These are phyloP conservation scores for Quercus ilex DNA, from an alignment of 306 rosid species.

Conservation along the genomic window DNA sequence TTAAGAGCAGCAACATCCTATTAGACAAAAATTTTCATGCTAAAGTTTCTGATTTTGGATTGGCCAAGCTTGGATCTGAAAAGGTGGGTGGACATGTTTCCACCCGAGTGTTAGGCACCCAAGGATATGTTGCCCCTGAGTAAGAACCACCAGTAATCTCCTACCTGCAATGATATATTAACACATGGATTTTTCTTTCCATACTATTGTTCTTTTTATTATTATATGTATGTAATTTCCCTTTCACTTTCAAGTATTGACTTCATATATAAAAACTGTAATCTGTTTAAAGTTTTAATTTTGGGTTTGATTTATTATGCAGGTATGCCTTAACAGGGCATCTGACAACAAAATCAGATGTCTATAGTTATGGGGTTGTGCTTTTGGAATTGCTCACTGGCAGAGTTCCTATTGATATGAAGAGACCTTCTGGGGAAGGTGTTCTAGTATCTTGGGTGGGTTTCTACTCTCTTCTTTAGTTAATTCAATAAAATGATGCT, in stretches of 20 bases:
- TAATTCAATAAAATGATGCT: conserved; percentile 1
- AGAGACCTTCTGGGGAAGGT: conserved; percentile 85
- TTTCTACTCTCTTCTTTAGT: neutral
- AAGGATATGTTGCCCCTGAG: conserved; percentile 96
- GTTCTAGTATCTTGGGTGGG: conserved; percentile 94
- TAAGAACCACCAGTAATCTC: conserved; percentile 35
- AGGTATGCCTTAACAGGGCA: conserved; percentile 97
- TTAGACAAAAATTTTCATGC: conserved; percentile 75
- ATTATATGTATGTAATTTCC: neutral
- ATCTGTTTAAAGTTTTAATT: neutral
- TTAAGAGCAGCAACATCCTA: conserved; percentile 94
- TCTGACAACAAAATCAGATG: conserved; percentile 94
- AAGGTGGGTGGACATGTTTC: conserved; percentile 96
- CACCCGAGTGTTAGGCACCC: conserved; percentile 90
- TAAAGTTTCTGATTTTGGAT: conserved; percentile 94
- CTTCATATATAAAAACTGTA: neutral
- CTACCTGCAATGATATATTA: conserved; percentile 1
- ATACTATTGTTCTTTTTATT: neutral
- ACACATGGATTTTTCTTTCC: neutral
- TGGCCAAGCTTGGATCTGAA: conserved; percentile 90
- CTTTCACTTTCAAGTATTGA: neutral
- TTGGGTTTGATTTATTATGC: conserved; percentile 27
- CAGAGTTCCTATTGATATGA: conserved; percentile 93
- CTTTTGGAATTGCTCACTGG: conserved; percentile 93
- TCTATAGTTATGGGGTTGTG: conserved; percentile 88